A percentile compares a stretch with the other conserved stretches of the same genome.
These are phyloP conservation scores for Lantana camara DNA, from an alignment of 257 asterid species.

Conservation along the genomic window DNA sequence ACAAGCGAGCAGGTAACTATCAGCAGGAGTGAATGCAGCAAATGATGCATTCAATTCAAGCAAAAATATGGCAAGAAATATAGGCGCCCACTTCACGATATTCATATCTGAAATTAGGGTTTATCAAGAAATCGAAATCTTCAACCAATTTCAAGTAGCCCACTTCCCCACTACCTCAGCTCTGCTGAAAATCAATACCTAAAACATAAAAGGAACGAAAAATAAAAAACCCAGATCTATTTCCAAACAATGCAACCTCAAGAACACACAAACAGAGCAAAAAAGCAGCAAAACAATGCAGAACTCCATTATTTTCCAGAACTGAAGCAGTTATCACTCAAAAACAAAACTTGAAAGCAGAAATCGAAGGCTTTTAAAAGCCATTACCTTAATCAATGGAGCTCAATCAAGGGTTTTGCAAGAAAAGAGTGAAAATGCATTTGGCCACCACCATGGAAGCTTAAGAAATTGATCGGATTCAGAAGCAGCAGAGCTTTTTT, in stretches of 20 bases:
- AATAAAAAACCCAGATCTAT: conserved; percentile 36
- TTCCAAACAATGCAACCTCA: conserved; percentile 12
- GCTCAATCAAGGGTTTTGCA: conserved; percentile 26
- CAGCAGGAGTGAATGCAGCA: conserved; percentile 60
- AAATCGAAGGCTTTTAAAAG: conserved; percentile 27
- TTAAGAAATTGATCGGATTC: conserved; percentile 21
- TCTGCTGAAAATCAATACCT: conserved; percentile 23
- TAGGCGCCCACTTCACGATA: conserved; percentile 41
- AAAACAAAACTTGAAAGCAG: conserved; percentile 2
- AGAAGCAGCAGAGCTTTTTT: conserved; percentile 35
- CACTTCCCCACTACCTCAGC: conserved; percentile 9
- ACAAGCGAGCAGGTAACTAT: conserved; percentile 59
- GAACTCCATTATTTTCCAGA: background rate
- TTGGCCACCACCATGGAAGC: conserved; percentile 35
- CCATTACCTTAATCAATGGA: conserved; percentile 36
- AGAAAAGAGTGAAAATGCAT: conserved; percentile 29
- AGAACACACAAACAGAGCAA: conserved; percentile 19
- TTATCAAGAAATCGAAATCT: background rate
- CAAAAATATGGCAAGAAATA: conserved; percentile 40
- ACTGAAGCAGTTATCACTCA: background rate
- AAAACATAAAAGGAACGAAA: background rate
- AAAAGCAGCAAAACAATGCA: conserved; percentile 9
- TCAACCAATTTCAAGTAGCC: conserved; percentile 7
- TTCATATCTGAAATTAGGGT: conserved; percentile 31
- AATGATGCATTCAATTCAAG: conserved; percentile 27